Percentiles rank a stretch among this genome's conserved stretches.
Evolutionary conservation across 352 stramenopile genomes (phyloP).

Genomic region (Discostella stelligera): DNA sequence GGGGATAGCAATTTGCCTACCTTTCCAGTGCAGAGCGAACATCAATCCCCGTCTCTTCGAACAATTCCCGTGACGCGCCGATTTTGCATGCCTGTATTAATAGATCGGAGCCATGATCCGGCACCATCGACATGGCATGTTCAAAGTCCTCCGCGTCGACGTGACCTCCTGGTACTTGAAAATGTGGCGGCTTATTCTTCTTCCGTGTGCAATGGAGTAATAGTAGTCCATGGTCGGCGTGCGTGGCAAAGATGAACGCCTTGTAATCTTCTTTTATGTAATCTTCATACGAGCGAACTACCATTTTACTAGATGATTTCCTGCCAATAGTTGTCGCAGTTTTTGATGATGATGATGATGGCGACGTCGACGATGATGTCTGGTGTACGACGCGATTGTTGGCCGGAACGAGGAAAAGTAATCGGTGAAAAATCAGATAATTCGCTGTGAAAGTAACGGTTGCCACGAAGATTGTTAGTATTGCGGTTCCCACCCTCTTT

Average conservation of each 20-base stretch:
- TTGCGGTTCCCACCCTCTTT: background rate
- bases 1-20: background rate
- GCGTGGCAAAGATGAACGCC: constrained; percentile 68
- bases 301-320: constrained; percentile 5
- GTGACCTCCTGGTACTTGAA: constrained; percentile 75
- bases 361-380: constrained; percentile 65
- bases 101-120: constrained; percentile 20
- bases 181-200: constrained; percentile 74
- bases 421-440: constrained; percentile 15
- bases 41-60: constrained; percentile 71
- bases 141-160: constrained; percentile 72
- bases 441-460: constrained; percentile 2
- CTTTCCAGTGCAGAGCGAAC: constrained; percentile 37
- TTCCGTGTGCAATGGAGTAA: constrained; percentile 74
- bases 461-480: constrained; percentile 4
- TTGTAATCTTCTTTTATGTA: constrained; percentile 56
- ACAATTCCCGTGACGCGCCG: constrained; percentile 69
- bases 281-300: background rate
- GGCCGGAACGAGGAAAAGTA: background rate
- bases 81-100: constrained; percentile 58
- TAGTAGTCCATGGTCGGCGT: constrained; percentile 62
- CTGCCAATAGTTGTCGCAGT: background rate
- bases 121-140: constrained; percentile 14
- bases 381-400: constrained; percentile 35
- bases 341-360: constrained; percentile 85